Evolutionary conservation across 2,329 filamentous ascomycete species (phyloP), one percentile per base, ranked within the genome.

Genomic region (Cryphonectria naterciae): DNA sequence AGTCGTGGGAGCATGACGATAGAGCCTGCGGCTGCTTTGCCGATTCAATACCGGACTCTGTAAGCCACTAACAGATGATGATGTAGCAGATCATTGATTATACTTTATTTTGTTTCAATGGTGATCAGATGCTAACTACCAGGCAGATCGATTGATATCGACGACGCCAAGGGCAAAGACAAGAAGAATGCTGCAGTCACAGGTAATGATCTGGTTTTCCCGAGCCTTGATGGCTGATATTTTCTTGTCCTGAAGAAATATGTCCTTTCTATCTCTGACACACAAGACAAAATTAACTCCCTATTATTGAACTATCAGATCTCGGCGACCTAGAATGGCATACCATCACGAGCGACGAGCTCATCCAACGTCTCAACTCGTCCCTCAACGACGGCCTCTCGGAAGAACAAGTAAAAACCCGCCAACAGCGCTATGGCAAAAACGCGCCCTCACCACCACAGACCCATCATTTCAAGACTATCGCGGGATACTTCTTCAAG

Each of bases 401-500:
- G 0, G 76, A 78, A 6, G 85, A 89, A 15, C 87, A 91, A 76
- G 85, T 86, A 65, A 81, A 84, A 54, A 83, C 85, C 35, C 86
- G 88, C 52, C 77, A 87, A 8, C 82, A 82, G 60, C 84, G 91
- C 76, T 87, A 91, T 79, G 92, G 92, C 49, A 87, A 81, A 71
- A 95, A 95, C 76, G 85, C 86, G 10, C 90, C 90, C 5, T 89
- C 91, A 4, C 86, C 89, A 3, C 89, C 91, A 1, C 88, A 89
- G 19, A 91, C 89, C 5, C 87, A 86, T 72, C 85, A 86, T 73
- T 78, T 89, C 61, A 83, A 83, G 60, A 88, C 88, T 72, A 85
- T 89, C 6, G 80, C 91, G 46, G 87, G 87, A 25, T 95, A 95
- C 80, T 89, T 94, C 75, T 94, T 94, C 81, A 91, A 90, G 74